Conservation (phyloP, 2,329 filamentous ascomycete species). For the Alternaria hordeiaustralica region DNA sequence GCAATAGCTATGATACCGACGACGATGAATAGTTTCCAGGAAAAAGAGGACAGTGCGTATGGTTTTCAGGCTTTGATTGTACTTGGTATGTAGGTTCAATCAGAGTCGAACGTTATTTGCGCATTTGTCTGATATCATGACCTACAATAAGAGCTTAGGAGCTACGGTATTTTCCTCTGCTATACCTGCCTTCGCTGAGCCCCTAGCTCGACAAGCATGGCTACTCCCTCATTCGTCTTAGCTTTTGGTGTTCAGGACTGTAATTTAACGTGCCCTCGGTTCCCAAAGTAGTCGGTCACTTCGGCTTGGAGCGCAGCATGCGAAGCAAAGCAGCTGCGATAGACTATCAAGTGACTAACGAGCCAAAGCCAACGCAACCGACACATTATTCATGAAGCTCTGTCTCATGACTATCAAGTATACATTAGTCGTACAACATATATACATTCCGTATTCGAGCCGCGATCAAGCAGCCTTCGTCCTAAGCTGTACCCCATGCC, state of each 20-base stretch:
- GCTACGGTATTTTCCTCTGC: neutral
- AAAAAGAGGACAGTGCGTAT: neutral
- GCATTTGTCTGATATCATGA: neutral
- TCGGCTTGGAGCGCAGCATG: neutral
- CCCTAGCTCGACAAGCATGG: neutral
- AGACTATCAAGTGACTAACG: neutral
- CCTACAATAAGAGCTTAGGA: neutral
- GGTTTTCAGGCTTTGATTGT: neutral
- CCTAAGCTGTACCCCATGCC: conserved; percentile 83
- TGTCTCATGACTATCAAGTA: neutral
- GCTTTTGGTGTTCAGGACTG: neutral
- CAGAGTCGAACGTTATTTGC: neutral
- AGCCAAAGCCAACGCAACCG: neutral
- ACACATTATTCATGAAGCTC: neutral
- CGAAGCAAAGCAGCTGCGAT: neutral
- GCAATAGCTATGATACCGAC: neutral
- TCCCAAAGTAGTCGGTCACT: neutral
- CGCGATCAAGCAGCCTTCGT: conserved; percentile 60
- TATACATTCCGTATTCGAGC: neutral
- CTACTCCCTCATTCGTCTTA: neutral
- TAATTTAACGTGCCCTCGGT: neutral
- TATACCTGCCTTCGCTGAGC: neutral
- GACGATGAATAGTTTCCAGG: neutral
- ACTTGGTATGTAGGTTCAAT: neutral
- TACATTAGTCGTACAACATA: conserved; percentile 16